Conservation (phyloP, 1,284 basidiomycete genomes). For the Moesziomyces sp. region DNA sequence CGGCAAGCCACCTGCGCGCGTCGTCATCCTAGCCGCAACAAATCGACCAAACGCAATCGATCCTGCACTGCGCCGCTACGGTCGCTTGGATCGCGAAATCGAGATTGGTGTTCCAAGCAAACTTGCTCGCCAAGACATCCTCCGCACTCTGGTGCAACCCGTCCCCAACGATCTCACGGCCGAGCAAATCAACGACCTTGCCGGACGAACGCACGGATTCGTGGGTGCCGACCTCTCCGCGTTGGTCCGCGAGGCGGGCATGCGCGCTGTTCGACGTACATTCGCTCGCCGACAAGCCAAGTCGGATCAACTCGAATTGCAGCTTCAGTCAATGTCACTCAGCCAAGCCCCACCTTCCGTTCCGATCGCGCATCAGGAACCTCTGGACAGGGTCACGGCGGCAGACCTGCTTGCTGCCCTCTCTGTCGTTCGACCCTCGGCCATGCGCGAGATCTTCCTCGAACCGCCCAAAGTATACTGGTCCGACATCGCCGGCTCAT, state of each 20-base stretch:
- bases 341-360: background rate
- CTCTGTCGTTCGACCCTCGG: conserved; percentile 85
- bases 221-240: conserved; percentile 95
- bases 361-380: background rate
- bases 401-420: conserved; percentile 80
- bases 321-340: conserved; percentile 40
- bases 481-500: conserved; percentile 75
- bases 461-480: conserved; percentile 86
- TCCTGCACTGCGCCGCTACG: conserved; percentile 90
- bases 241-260: conserved; percentile 91
- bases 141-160: conserved; percentile 81
- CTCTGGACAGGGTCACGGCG: conserved; percentile 53
- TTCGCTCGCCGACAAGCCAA: conserved; percentile 26
- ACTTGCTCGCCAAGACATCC: conserved; percentile 82
- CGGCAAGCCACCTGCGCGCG: conserved; percentile 69
- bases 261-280: conserved; percentile 82
- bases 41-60: conserved; percentile 98
- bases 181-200: conserved; percentile 76
- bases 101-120: conserved; percentile 95
- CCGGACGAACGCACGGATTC: conserved; percentile 89
- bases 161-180: conserved; percentile 80
- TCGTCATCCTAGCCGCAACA: conserved; percentile 96
- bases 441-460: conserved; percentile 91
- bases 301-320: conserved; percentile 19
- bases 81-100: conserved; percentile 94